Base-by-base conservation (phyloP, 495 filamentous ascomycete species). In the Aspergillus ellipticus region DNA sequence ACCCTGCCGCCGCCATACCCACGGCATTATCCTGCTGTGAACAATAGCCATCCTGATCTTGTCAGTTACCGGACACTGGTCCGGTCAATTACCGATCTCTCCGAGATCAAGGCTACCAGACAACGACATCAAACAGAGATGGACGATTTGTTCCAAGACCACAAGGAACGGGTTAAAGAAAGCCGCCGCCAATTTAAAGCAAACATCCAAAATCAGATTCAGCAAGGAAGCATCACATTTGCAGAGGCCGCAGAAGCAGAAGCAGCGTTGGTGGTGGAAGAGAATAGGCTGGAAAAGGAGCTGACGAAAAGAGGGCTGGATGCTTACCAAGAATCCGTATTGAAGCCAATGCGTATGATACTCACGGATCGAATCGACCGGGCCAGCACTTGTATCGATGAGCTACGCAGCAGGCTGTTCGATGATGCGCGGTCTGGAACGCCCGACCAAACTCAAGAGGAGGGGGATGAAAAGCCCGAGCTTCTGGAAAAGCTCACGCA, bases 381-480 rank as follows among this genome's bases (percentile, higher is more conserved):
- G 49, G 79, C 86, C 4, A 84, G 87, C 16, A 70, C 81, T 31
- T 81, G 87, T 49, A 88, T 96, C 58, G 78, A 88, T 43, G 81
- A 87, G 51, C 73, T 96, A 15, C 85, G 82, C 45, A 78, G 81
- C 45, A 82, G 82, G 16, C 78, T 96, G 0, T 89, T 87, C 54
- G 83, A 85, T 54, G 87, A 90, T 58, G 87, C 85, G 0, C 87
- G 84, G 58, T 76, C 82, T 29, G 81, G 81, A 11, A 84, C 85
- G 52, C 90, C 90, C 3, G 90, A 94, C 60, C 80, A 87, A 53
- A 86, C 90, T 0, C 92, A 96, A 62, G 91, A 96, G 69, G 92
- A 96, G 69, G 93, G 93, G 52, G 92, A 97, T 62, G 93, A 96
- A 66, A 88, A 93, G 65, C 92, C 94, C 0, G 95, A 97, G 72